Conservation (phyloP, 116 monocot species). For the Cymodocea nodosa region DNA sequence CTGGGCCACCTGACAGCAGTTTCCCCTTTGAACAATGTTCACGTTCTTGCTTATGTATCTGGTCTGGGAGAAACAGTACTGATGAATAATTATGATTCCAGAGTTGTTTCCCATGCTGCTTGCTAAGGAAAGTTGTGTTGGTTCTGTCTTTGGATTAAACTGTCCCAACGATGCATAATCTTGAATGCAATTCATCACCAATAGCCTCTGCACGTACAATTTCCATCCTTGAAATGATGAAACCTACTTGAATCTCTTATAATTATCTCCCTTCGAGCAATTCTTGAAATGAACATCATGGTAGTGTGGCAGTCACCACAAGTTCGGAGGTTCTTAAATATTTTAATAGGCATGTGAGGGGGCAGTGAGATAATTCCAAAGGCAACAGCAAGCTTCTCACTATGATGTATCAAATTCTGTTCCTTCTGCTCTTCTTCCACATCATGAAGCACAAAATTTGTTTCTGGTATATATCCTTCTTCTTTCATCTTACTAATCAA, state of each 20-base stretch:
- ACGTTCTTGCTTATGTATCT: too few relatives aligned
- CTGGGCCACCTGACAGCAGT: too few relatives aligned
- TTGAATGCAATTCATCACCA: conserved; percentile 7
- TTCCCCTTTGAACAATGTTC: too few relatives aligned
- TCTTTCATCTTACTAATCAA: conserved; percentile 42
- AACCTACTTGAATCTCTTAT: conserved; percentile 20
- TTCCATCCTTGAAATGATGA: conserved; percentile 18
- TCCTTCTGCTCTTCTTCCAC: conserved; percentile 68
- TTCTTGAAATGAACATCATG: conserved; percentile 19
- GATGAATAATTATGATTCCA: too few relatives aligned
- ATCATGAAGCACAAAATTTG: conserved; percentile 55
- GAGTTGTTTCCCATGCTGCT: too few relatives aligned
- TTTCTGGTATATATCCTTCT: conserved; percentile 65
- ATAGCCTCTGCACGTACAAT: conserved; percentile 16
- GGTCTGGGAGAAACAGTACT: too few relatives aligned
- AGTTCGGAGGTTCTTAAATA: conserved; percentile 21
- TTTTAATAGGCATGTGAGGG: conserved; percentile 7
- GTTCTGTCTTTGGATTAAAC: too few relatives aligned
- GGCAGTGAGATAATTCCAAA: conserved; percentile 14
- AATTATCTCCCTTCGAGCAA: conserved; percentile 13
- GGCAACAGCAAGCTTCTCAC: conserved; percentile 40
- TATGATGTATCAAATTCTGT: conserved; percentile 33
- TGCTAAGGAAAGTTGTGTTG: too few relatives aligned
- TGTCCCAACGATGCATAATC: background rate
- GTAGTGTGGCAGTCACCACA: conserved; percentile 20